Evolutionary conservation across 1,284 basidiomycete genomes (phyloP).

Genomic region (Ustilago trichophora): DNA sequence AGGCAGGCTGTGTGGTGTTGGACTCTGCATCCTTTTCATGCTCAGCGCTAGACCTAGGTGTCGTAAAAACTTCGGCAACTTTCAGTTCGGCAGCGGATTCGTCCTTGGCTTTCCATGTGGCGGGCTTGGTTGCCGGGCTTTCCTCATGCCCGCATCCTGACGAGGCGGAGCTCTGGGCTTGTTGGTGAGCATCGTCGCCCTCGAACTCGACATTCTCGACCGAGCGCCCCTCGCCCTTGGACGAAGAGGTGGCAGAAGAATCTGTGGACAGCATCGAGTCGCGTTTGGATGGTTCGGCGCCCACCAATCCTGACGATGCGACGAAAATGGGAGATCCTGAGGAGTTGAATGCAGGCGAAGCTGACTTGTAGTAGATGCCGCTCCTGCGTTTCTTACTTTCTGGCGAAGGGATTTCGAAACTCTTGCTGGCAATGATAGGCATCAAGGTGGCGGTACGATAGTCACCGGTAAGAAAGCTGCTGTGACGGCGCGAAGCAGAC

Average conservation of each 20-base stretch:
- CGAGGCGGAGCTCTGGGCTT: constrained; percentile 33
- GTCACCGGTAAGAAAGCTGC: constrained; percentile 39
- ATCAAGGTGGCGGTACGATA: constrained; percentile 19
- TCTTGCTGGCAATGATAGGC: constrained; percentile 34
- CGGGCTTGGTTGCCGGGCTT: background rate
- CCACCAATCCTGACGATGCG: background rate
- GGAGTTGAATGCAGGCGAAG: background rate
- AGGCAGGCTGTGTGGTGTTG: background rate
- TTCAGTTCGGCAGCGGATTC: background rate
- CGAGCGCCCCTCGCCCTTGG: constrained; percentile 21
- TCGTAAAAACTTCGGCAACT: constrained; percentile 15
- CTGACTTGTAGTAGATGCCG: constrained; percentile 3
- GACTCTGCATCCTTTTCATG: constrained; percentile 1
- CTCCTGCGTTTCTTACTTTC: constrained; percentile 4
- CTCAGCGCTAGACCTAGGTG: constrained; percentile 30
- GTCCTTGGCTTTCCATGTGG: background rate
- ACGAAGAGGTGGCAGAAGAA: constrained; percentile 35
- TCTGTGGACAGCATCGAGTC: constrained; percentile 38
- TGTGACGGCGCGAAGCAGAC: constrained; percentile 35
- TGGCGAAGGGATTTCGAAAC: constrained; percentile 10
- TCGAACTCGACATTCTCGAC: constrained; percentile 38
- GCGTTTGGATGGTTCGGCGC: constrained; percentile 9
- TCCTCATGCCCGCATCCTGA: constrained; percentile 28
- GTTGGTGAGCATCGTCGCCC: constrained; percentile 17
- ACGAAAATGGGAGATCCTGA: constrained; percentile 1